Evolutionary conservation across 352 stramenopile species (phyloP), one percentile per base, ranked within the genome.

Genomic region (Phytophthora cactorum): DNA sequence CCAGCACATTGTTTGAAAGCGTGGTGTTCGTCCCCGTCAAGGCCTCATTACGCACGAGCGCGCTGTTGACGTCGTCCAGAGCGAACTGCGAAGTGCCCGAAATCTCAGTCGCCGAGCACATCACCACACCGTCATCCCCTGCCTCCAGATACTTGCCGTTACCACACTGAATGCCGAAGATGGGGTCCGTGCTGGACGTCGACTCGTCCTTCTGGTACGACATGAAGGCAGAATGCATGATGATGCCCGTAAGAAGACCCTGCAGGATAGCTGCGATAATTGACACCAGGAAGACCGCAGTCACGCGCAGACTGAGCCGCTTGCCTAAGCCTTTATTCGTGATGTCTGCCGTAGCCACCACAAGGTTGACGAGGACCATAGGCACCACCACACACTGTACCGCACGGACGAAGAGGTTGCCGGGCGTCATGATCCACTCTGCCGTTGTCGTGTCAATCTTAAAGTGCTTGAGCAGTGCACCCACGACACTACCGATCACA

Each of bases 341-440:
- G 31, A 93, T 77, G 56, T 95, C 84, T 3, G 85, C 81, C 2
- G 91, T 79, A 4, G 79, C 79, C 11, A 92, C 81, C 15, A 81
- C 84, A 41, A 95, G 54, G 68, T 93, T 92, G 25, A 92, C 79
- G 53, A 95, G 91, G 55, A 93, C 83, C 54, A 93, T 81, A 22
- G 85, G 85, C 58, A 93, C 70, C 57, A 95, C 84, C 39, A 95
- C 67, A 66, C 87, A 95, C 72, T 90, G 74, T 28, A 93, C 79
- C 2, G 84, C 85, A 31, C 85, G 85, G 5, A 93, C 74, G 69
- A 90, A 92, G 27, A 95, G 74, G 47, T 91, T 81, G 0, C 87
- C 87, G 0, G 87, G 85, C 6, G 86, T 83, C 65, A 81, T 85
- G 66, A 94, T 73, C 82, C 82, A 92, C 59, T 88, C 57, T 6